Conservation (phyloP, 305 asterid species). For the Rubia tinctorum region DNA sequence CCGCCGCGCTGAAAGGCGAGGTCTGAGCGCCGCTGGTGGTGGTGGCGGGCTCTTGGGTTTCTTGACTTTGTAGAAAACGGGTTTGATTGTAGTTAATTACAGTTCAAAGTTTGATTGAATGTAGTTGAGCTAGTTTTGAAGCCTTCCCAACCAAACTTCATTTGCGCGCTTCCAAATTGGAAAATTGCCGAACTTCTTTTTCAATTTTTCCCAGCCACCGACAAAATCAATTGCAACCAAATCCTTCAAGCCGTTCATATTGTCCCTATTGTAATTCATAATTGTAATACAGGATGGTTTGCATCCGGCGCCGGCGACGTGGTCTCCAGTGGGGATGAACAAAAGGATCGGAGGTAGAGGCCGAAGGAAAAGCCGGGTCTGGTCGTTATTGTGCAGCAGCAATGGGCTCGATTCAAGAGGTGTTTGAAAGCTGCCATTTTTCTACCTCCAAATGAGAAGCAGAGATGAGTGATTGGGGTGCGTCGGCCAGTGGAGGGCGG, state of each 20-base stretch:
- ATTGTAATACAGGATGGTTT: background rate
- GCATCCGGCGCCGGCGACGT: slow-evolving; percentile 6
- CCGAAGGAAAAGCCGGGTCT: slow-evolving; percentile 30
- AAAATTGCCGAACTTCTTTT: background rate
- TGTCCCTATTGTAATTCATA: no score
- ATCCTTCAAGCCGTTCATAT: no score
- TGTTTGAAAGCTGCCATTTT: slow-evolving; percentile 57
- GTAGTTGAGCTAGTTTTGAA: background rate
- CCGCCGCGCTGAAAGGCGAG: no score
- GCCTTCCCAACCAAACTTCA: background rate
- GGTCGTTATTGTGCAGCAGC: slow-evolving; percentile 26
- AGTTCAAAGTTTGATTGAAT: background rate
- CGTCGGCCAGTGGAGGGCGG: slow-evolving; percentile 47
- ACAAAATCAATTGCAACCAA: no score
- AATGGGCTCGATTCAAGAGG: slow-evolving; percentile 44
- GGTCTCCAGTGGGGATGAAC: slow-evolving; percentile 27
- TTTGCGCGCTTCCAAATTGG: background rate
- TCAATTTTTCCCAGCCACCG: no score
- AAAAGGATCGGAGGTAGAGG: slow-evolving; percentile 30
- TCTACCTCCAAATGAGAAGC: slow-evolving; percentile 5
- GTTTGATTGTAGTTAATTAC: background rate
- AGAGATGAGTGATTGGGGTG: background rate
- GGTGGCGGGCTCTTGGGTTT: no score
- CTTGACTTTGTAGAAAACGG: no score
- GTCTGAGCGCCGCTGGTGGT: no score